Percentiles rank a stretch among this genome's conserved stretches.
Conservation (phyloP, 495 filamentous ascomycete species). For the Pyrenopolyporus hunteri region DNA sequence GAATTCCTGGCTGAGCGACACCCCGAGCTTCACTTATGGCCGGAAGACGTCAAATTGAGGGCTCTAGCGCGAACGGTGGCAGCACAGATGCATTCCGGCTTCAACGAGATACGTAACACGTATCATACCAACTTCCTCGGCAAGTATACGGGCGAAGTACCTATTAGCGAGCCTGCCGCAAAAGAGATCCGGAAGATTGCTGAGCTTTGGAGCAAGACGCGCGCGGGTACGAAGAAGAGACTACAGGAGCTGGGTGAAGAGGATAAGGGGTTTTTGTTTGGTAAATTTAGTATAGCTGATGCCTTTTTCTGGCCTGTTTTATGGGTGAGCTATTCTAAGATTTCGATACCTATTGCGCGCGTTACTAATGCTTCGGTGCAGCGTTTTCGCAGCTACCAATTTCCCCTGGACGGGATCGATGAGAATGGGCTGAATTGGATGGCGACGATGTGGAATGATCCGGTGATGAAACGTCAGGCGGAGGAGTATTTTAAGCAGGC, state of each 20-base stretch:
- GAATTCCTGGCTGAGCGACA: constrained; percentile 59
- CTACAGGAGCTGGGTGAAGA: constrained; percentile 43
- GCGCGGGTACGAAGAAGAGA: constrained; percentile 23
- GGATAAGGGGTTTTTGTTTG: constrained; percentile 50
- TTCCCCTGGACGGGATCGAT: constrained; percentile 48
- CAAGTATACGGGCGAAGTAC: constrained; percentile 39
- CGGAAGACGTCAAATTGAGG: constrained; percentile 49
- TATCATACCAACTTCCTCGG: constrained; percentile 56
- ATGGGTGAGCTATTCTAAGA: constrained; percentile 43
- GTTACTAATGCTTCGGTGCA: constrained; percentile 26
- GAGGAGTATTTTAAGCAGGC: constrained; percentile 50
- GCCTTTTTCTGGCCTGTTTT: constrained; percentile 53
- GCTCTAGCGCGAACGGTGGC: constrained; percentile 57
- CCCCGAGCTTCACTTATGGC: constrained; percentile 54
- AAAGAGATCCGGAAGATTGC: constrained; percentile 44
- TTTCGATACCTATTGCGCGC: background rate
- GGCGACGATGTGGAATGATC: constrained; percentile 57
- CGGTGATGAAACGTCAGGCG: constrained; percentile 41
- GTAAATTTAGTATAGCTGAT: constrained; percentile 49
- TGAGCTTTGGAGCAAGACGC: constrained; percentile 44
- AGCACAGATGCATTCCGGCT: constrained; percentile 63
- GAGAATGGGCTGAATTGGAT: constrained; percentile 52
- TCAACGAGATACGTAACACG: constrained; percentile 50
- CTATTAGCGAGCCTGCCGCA: constrained; percentile 31
- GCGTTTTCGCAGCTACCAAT: constrained; percentile 54